Evolutionary conservation across 192 early-diverging fungal species (phyloP).

Genomic region (Coemansia sp.): DNA sequence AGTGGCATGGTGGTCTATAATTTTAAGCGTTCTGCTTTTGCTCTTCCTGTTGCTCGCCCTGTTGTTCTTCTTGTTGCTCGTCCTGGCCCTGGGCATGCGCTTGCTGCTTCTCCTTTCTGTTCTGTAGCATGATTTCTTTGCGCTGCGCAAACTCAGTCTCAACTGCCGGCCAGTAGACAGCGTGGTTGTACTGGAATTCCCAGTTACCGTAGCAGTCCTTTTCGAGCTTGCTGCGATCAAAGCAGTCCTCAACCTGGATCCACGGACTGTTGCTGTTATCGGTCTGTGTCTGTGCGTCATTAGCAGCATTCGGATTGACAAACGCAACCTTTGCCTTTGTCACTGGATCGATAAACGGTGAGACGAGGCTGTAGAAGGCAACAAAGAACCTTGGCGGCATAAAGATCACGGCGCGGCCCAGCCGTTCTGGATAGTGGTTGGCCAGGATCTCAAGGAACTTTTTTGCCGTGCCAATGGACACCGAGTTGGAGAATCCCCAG

Average conservation of each 20-base stretch:
- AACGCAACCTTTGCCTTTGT: slow-evolving; percentile 88
- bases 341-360: slow-evolving; percentile 91
- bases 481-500: slow-evolving; percentile 66
- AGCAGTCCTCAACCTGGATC: slow-evolving; percentile 44
- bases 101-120: slow-evolving; percentile 6
- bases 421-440: slow-evolving; percentile 89
- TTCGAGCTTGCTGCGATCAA: slow-evolving; percentile 57
- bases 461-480: slow-evolving; percentile 71
- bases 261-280: slow-evolving; percentile 37
- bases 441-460: slow-evolving; percentile 81
- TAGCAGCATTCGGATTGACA: slow-evolving; percentile 63
- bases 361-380: slow-evolving; percentile 78
- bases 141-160: slow-evolving; percentile 49
- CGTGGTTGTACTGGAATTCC: slow-evolving; percentile 69
- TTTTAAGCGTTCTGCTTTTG: background rate
- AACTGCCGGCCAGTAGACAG: slow-evolving; percentile 67
- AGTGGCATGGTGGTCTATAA: background rate
- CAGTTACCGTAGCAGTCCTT: slow-evolving; percentile 74
- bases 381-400: slow-evolving; percentile 87
- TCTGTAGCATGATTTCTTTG: slow-evolving; percentile 27
- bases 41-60: background rate
- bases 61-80: background rate
- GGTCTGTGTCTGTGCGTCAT: slow-evolving; percentile 16
- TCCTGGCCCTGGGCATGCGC: background rate
- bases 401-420: slow-evolving; percentile 71